Evolutionary conservation across 1,139 yeast genomes (phyloP).

Genomic region (Yamadazyma pseudoaaseri): DNA sequence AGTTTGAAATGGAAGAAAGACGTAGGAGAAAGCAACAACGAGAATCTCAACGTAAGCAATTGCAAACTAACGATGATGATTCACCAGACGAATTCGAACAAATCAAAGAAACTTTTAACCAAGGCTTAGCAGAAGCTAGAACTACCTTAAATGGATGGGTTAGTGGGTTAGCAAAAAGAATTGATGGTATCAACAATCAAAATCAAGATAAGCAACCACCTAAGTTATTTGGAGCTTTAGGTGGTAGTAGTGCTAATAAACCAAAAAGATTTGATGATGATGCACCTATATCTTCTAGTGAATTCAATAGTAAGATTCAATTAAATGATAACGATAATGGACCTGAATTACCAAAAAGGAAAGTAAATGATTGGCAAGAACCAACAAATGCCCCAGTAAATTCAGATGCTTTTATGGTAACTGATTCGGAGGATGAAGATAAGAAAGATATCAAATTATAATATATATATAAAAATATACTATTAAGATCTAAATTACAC

Average conservation of each 20-base stretch:
- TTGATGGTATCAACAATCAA: conserved; percentile 25
- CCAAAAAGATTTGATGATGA: conserved; percentile 54
- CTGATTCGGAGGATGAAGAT: conserved; percentile 76
- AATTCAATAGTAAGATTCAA: conserved; percentile 55
- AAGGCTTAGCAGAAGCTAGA: conserved; percentile 83
- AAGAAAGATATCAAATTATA: conserved; percentile 15
- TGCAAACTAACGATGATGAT: conserved; percentile 39
- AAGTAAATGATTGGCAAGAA: conserved; percentile 12
- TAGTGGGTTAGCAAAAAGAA: conserved; percentile 63
- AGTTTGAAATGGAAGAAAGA: conserved; percentile 53
- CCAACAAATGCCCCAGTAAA: conserved; percentile 50
- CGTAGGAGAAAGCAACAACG: conserved; percentile 25
- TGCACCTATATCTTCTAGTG: conserved; percentile 50
- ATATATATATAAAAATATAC: not conserved
- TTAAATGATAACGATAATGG: conserved; percentile 42
- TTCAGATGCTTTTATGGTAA: conserved; percentile 73
- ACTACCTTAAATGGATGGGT: conserved; percentile 82
- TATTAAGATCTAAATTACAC: conserved; percentile 13
- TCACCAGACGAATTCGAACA: conserved; percentile 67
- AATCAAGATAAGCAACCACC: conserved; percentile 15
- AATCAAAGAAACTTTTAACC: conserved; percentile 65
- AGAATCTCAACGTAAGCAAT: conserved; percentile 18
- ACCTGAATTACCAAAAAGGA: conserved; percentile 15
- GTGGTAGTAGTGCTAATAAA: conserved; percentile 42
- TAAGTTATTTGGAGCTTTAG: conserved; percentile 48